Percentiles rank a stretch among this genome's conserved stretches.
These are phyloP conservation scores for Nothophaeocryptopus gaeumannii DNA, from an alignment of 2,329 filamentous ascomycete species.

Conservation along the genomic window DNA sequence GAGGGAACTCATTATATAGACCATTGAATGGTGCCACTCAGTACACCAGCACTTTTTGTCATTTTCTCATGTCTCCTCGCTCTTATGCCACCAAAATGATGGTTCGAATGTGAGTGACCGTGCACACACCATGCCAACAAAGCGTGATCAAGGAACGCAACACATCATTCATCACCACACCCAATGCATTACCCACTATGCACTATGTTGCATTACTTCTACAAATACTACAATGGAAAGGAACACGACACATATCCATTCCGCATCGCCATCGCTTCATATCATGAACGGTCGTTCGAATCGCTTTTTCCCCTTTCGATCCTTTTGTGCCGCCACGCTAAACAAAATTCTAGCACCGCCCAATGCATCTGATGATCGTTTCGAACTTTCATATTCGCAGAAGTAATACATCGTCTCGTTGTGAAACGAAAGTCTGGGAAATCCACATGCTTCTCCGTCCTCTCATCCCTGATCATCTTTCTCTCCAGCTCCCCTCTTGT, in stretches of 20 bases:
- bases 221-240: background rate
- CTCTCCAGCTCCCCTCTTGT: conserved; percentile 17
- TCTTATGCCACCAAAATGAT: no score
- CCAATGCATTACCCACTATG: conserved; percentile 4
- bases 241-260: no score
- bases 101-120: no score
- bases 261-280: background rate
- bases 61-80: no score
- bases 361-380: conserved; percentile 4
- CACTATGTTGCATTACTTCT: conserved; percentile 1
- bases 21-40: no score
- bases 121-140: no score
- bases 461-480: conserved; percentile 7
- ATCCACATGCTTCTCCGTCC: no score
- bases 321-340: background rate
- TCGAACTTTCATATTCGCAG: conserved; percentile 3
- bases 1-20: no score
- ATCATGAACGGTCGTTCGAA: background rate
- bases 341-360: conserved; percentile 2
- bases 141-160: no score
- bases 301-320: background rate
- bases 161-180: background rate
- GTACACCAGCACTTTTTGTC: no score
- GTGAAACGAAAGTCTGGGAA: no score
- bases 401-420: no score